These are phyloP conservation scores for Penicillium bovifimosum DNA, from an alignment of 495 filamentous ascomycete species.

Conservation along the genomic window DNA sequence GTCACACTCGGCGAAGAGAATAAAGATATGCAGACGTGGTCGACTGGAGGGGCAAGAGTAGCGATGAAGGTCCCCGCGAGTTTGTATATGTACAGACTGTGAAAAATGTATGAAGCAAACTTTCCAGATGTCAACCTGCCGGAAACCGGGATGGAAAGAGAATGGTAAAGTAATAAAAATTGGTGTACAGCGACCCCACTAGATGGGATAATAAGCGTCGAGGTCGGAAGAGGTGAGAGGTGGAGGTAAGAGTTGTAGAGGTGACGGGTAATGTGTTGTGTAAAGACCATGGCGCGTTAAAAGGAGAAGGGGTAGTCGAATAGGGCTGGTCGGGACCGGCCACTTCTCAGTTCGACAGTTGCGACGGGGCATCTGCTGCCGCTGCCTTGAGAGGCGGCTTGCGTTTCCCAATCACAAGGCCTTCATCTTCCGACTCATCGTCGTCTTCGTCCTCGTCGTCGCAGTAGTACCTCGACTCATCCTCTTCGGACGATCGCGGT, in stretches of 20 bases:
- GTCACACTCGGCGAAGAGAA: slow-evolving; percentile 3
- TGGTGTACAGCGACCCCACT: slow-evolving; percentile 25
- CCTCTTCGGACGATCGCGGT: slow-evolving; percentile 30
- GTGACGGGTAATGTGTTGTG: background rate
- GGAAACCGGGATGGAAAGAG: slow-evolving; percentile 1
- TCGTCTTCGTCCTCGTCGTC: slow-evolving; percentile 44
- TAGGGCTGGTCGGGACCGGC: slow-evolving; percentile 4
- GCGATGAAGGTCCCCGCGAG: background rate
- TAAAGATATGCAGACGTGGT: background rate
- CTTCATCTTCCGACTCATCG: slow-evolving; percentile 48
- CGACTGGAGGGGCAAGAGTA: background rate
- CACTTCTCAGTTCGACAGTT: slow-evolving; percentile 4
- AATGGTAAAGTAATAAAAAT: slow-evolving; percentile 1
- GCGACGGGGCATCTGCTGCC: slow-evolving; percentile 1
- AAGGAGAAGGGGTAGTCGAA: background rate
- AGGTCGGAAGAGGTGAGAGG: background rate
- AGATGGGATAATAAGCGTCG: slow-evolving; percentile 13
- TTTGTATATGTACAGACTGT: slow-evolving; percentile 28
- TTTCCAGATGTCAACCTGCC: slow-evolving; percentile 10
- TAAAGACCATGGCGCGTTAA: background rate
- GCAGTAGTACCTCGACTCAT: slow-evolving; percentile 41
- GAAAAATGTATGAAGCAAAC: slow-evolving; percentile 23
- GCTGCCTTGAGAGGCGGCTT: slow-evolving; percentile 25
- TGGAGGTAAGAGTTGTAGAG: background rate
- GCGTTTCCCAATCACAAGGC: slow-evolving; percentile 40